Evolutionary conservation across 2,329 filamentous ascomycete species (phyloP).

Genomic region (Huntiella savannae): DNA sequence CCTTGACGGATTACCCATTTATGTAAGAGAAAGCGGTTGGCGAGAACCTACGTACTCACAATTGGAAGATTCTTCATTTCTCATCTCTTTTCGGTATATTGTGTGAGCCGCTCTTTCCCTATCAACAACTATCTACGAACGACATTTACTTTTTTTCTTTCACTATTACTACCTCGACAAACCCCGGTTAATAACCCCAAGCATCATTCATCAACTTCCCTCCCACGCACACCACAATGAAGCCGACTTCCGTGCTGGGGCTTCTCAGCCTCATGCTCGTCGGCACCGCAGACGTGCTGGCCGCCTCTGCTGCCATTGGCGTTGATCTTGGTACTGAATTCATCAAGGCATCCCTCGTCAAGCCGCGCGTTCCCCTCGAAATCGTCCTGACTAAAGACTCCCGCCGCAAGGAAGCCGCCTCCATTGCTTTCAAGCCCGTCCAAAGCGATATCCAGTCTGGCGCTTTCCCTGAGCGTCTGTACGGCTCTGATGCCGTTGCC

Average conservation of each 20-base stretch:
- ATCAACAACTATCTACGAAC: no score
- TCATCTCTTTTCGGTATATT: no score
- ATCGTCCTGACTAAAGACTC: conserved; percentile 97
- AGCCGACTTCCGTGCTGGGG: conserved; percentile 11
- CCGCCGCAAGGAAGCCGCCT: conserved; percentile 81
- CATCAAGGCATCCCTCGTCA: conserved; percentile 88
- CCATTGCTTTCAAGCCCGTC: conserved; percentile 84
- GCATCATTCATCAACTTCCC: not conserved
- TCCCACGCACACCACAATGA: conserved; percentile 6
- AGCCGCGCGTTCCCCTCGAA: conserved; percentile 90
- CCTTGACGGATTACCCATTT: conserved; percentile 6
- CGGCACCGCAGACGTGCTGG: conserved; percentile 30
- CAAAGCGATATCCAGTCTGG: conserved; percentile 44
- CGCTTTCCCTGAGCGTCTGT: conserved; percentile 69
- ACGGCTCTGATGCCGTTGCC: conserved; percentile 80
- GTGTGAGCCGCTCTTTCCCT: no score
- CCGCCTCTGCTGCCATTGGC: conserved; percentile 59
- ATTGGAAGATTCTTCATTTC: no score
- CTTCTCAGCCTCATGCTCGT: conserved; percentile 18
- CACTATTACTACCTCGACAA: not conserved
- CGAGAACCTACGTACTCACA: no score
- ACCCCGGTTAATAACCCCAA: not conserved
- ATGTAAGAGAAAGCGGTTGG: not conserved
- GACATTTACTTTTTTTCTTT: not conserved
- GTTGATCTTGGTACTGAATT: conserved; percentile 92